Evolutionary conservation across 2,329 filamentous ascomycete species (phyloP), one percentile per base, ranked within the genome.

Genomic region (Arachnomyces sp.): DNA sequence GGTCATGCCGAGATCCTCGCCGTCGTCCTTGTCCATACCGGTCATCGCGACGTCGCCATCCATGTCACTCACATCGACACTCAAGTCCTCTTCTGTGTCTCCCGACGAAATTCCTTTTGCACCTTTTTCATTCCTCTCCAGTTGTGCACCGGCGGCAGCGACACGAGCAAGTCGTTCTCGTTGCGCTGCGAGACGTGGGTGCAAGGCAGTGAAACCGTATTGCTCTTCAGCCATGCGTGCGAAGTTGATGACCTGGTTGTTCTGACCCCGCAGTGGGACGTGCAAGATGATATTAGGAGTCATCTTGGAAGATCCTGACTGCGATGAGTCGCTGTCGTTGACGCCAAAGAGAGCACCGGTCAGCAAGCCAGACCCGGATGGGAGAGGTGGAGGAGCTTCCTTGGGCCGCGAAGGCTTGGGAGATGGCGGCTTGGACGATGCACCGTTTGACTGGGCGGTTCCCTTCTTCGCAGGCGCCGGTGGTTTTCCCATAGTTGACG

Each of bases 161-260:
- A 95, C 89, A 41, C 88, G 83, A 13, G 87, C 84, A 52, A 94
- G 82, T 40, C 87, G 83, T 53, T 93, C 87, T 48, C 86, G 82
- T 48, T 92, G 86, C 25, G 89, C 89, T 2, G 92, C 92, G 46
- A 93, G 74, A 6, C 89, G 84, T 21, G 92, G 92, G 59, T 96
- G 89, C 28, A 96, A 73, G 0, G 90, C 92, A 46, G 93, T 88
- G 73, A 90, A 95, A 16, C 92, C 92, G 60, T 95, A 96, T 46
- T 83, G 84, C 48, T 93, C 88, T 63, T 95, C 87, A 8, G 93
- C 92, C 63, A 96, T 74, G 33, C 87, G 86, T 55, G 90, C 89
- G 50, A 96, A 95, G 61, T 96, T 96, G 65, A 98, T 80, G 45
- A 93, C 90, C 50, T 90, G 87, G 60, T 95, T 95, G 28, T 78